Evolutionary conservation across 164 flowering plant species (phyloP).

Genomic region (Vitis rupestris): DNA sequence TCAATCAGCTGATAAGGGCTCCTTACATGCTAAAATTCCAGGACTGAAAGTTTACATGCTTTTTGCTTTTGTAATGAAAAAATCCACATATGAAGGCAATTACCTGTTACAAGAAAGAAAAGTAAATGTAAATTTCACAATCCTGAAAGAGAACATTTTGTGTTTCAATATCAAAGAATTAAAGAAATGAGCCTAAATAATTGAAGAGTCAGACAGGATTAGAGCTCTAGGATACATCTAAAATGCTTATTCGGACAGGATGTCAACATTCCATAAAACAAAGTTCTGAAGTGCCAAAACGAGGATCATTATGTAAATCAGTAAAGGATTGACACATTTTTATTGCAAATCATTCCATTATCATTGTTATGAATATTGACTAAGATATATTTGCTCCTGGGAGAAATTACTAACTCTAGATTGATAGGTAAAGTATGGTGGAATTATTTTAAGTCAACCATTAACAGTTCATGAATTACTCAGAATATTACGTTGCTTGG

Average conservation of each 20-base stretch:
- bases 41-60: conserved; percentile 48
- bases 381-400: background rate
- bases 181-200: background rate
- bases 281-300: too few relatives aligned
- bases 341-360: background rate
- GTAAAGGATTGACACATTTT: background rate
- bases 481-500: too few relatives aligned
- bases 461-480: too few relatives aligned
- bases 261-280: too few relatives aligned
- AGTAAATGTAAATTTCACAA: background rate
- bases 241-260: too few relatives aligned
- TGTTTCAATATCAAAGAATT: background rate
- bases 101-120: conserved; percentile 39
- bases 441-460: background rate
- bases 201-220: background rate
- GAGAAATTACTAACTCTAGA: background rate
- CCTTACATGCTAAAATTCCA: conserved; percentile 91
- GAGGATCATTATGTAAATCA: background rate
- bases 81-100: conserved; percentile 85
- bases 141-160: background rate
- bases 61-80: conserved; percentile 59
- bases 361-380: background rate
- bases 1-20: background rate
- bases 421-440: background rate
- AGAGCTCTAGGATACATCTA: background rate